Conservation (phyloP, 1,139 yeast genomes). For the Geotrichum reessii region DNA sequence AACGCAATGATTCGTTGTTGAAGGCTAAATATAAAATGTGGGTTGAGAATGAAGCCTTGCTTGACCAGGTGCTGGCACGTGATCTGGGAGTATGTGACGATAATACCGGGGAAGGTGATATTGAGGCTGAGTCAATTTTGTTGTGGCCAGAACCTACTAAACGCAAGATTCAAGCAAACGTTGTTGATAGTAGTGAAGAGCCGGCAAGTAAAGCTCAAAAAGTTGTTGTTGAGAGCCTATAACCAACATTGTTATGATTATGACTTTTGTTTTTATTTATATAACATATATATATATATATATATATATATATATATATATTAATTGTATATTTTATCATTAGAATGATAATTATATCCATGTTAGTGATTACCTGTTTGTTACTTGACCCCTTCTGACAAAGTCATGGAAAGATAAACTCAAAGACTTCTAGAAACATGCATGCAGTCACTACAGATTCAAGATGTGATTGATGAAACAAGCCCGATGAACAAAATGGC, state of each 20-base stretch:
- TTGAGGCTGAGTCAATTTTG: neutral
- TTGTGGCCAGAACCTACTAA: neutral
- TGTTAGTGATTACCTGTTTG: no score
- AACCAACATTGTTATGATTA: neutral
- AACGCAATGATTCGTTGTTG: constrained; percentile 40
- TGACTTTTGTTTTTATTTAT: neutral
- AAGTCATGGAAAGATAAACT: no score
- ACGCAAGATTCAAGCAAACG: neutral
- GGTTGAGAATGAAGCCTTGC: constrained; percentile 52
- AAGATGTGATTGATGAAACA: no score
- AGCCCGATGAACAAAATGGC: no score
- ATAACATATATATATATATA: neutral
- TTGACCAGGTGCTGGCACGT: constrained; percentile 46
- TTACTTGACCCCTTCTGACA: no score
- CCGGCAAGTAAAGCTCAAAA: neutral
- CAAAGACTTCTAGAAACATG: no score
- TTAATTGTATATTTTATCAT: neutral
- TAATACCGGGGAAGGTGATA: neutral
- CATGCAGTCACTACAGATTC: no score
- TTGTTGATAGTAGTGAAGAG: neutral
- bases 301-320: neutral
- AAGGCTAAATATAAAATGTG: constrained; percentile 45
- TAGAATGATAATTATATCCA: no score
- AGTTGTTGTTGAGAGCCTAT: neutral
- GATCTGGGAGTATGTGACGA: constrained; percentile 26